phyloP scores from a whole-genome alignment of 2,329 filamentous ascomycete genomes.

The Triangularia setosa region DNA sequence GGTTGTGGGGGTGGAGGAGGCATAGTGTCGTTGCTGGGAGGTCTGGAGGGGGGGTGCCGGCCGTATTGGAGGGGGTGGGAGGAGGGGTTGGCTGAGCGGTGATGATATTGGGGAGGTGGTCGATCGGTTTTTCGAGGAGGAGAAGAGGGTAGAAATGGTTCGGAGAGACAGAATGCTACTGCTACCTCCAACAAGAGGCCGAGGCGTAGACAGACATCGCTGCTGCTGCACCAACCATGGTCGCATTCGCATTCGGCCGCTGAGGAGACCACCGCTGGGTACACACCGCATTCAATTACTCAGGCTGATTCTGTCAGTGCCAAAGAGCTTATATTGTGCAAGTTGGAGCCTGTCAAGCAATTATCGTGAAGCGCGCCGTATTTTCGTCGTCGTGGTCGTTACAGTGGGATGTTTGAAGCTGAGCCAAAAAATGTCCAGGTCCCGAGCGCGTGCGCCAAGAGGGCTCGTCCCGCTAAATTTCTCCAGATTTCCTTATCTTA shows the following conservation, averaged over 20 bases:
- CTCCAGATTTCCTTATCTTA: slow-evolving; percentile 16
- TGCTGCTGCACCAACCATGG: slow-evolving; percentile 32
- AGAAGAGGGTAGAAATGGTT: background rate
- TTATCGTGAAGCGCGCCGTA: background rate
- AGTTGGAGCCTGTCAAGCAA: slow-evolving; percentile 24
- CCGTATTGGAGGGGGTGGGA: background rate
- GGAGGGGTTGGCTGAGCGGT: too few relatives aligned
- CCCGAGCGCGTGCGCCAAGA: background rate
- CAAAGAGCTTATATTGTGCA: background rate
- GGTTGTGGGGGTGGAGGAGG: background rate
- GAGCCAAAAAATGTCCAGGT: background rate
- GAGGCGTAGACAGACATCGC: slow-evolving; percentile 3
- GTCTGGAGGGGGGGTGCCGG: too few relatives aligned
- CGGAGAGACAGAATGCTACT: background rate
- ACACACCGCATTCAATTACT: slow-evolving; percentile 23
- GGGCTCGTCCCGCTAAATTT: slow-evolving; percentile 11
- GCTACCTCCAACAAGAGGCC: background rate
- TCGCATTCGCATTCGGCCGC: slow-evolving; percentile 30
- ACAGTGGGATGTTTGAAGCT: background rate
- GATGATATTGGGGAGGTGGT: background rate
- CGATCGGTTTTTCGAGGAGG: background rate
- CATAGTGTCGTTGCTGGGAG: background rate
- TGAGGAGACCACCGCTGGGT: slow-evolving; percentile 15
- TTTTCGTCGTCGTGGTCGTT: background rate
- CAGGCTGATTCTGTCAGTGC: background rate